These are phyloP conservation scores for Gillenia trifoliata DNA, from an alignment of 306 rosid genomes.

Conservation along the genomic window DNA sequence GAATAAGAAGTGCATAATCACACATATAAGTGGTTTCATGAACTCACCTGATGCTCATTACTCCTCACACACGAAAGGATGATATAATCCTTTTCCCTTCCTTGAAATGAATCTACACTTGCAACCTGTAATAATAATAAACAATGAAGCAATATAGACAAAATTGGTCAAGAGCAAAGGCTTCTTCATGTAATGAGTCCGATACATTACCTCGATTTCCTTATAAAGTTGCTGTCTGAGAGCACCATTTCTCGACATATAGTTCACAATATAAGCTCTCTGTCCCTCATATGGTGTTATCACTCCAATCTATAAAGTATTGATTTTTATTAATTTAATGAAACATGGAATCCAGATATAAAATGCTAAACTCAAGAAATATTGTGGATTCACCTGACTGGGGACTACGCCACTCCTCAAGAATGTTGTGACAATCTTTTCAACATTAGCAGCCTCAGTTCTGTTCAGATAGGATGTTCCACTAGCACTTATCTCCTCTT, in stretches of 20 bases:
- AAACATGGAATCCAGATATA: neutral
- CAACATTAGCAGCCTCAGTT: conserved; percentile 99
- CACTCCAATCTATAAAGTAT: conserved; percentile 72
- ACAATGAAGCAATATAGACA: neutral
- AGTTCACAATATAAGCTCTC: conserved; percentile 95
- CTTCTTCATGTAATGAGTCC: neutral
- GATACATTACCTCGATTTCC: conserved; percentile 79
- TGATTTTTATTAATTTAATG: neutral
- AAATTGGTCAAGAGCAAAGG: neutral
- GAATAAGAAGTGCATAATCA: neutral
- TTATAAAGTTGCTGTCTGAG: conserved; percentile 99
- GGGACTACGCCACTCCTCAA: conserved; percentile 97
- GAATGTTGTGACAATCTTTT: conserved; percentile 97
- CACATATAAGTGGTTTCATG: neutral
- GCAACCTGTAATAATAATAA: conserved; percentile 73
- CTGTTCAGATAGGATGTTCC: conserved; percentile 97
- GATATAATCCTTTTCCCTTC: conserved; percentile 98
- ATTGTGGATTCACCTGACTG: conserved; percentile 58
- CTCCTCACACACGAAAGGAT: conserved; percentile 97
- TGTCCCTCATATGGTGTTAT: conserved; percentile 99
- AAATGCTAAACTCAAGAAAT: neutral
- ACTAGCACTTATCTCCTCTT: conserved; percentile 99
- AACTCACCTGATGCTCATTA: conserved; percentile 96
- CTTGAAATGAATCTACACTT: conserved; percentile 98
- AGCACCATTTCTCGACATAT: conserved; percentile 95